Base-by-base conservation (phyloP, 129 eudicot genomes). In the Pittosporum tobira region DNA sequence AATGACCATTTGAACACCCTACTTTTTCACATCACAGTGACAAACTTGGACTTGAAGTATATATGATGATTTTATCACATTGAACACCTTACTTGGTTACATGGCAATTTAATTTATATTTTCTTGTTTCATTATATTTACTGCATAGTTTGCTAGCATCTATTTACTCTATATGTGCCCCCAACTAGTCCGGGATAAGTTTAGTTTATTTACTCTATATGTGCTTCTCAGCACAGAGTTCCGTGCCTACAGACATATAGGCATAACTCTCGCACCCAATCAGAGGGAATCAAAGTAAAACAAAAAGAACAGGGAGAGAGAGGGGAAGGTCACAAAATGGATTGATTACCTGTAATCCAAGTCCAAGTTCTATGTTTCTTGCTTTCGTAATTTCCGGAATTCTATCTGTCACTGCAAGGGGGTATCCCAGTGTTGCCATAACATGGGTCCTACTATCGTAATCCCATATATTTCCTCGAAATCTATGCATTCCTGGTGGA, bases 401-500 rank as follows among this genome's bases (percentile, higher is more conserved):
- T 76, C 94, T 76, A 64, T 91, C 99, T 31, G 65, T 68, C 72
- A 79, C 24, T 50, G 69, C 18, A 44, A 91, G 70, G 0, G 99
- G 99, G 61, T 87, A 91, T 30, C 99, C 85, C 58, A 91, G 76
- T 23, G 77, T 65, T 48, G 51, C 59, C 96, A 91, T 91, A 54
- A 91, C 96, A 67, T 87, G 81, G 28, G 94, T 96, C 63, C 86
- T 65, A 52, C 85, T 30, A 54, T 83, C 94, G 51, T 75, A 91
- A 81, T 91, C 96, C 96, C 99, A 91, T 63, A 91, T 81, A 68
- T 83, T 91, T 51, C 94, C 96, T 60, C 99, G 77, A 38, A 91
- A 91, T 49, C 99, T 71, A 70, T 91, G 99, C 95, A 91, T 91
- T 63, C 99, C 99, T 40, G 99, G 99, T 64, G 99, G 99, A 21